A percentile compares a stretch with the other conserved stretches of the same genome.
These are phyloP conservation scores for Tolypocladium pustulatum DNA, from an alignment of 2,329 filamentous ascomycete genomes.

Conservation along the genomic window DNA sequence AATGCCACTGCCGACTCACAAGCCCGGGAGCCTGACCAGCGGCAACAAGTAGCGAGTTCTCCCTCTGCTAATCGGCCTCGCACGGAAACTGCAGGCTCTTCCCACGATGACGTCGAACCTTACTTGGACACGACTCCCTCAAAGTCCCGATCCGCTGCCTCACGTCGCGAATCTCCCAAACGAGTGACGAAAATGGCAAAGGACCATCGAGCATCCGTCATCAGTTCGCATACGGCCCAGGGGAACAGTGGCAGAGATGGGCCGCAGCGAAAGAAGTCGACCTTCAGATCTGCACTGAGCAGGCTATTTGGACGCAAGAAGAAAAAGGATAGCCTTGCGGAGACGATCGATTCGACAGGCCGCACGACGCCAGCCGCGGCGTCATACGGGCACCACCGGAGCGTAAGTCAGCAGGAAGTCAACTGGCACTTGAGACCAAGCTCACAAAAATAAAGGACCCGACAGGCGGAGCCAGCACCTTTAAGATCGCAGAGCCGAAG, in stretches of 20 bases:
- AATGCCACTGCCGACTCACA: constrained; percentile 2
- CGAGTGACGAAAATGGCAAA: not conserved
- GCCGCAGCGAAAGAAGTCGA: constrained; percentile 47
- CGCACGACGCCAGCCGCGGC: not conserved
- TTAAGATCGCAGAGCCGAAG: constrained; percentile 30
- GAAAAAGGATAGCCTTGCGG: constrained; percentile 23
- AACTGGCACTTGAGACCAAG: not conserved
- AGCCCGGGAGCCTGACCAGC: not conserved
- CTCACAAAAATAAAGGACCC: constrained; percentile 12
- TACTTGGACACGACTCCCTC: not conserved
- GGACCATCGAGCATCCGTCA: not conserved
- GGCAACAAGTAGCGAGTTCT: not conserved
- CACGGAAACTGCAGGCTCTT: not conserved
- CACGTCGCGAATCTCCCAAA: not conserved
- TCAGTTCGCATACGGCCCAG: constrained; percentile 6
- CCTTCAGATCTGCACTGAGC: constrained; percentile 42
- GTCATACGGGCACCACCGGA: constrained; percentile 27
- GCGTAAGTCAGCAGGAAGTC: constrained; percentile 28
- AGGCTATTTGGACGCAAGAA: constrained; percentile 50
- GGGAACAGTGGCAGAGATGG: constrained; percentile 10
- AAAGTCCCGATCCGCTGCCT: not conserved
- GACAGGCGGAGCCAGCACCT: constrained; percentile 28
- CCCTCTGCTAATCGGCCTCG: not conserved
- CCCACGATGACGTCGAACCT: not conserved
- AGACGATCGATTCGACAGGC: not conserved